These are phyloP conservation scores for Zygosaccharomyces lentus DNA, from an alignment of 805 yeast genomes.

Conservation along the genomic window DNA sequence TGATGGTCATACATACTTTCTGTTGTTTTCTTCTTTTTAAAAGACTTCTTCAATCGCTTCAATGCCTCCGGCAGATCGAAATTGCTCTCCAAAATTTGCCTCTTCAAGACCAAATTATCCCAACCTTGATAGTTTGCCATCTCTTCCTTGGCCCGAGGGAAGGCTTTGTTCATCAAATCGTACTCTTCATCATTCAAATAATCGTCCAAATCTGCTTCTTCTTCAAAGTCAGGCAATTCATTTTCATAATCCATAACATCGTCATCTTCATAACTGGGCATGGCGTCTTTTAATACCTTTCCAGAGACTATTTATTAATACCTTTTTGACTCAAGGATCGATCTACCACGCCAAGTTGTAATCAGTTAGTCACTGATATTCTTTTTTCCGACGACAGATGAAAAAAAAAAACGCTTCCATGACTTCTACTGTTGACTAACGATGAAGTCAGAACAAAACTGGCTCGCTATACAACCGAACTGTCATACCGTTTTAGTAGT, in stretches of 20 bases:
- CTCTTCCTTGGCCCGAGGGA: slow-evolving; percentile 42
- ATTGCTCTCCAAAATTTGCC: slow-evolving; percentile 49
- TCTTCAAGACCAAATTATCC: slow-evolving; percentile 44
- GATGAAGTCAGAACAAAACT: slow-evolving; percentile 2
- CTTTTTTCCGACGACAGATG: not conserved
- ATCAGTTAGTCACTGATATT: not conserved
- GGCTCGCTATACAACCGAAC: not conserved
- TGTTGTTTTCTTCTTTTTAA: slow-evolving; percentile 26
- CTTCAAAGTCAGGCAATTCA: slow-evolving; percentile 33
- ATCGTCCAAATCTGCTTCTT: slow-evolving; percentile 39
- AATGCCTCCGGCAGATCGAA: slow-evolving; percentile 46
- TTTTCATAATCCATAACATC: slow-evolving; percentile 29
- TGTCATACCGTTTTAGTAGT: not conserved
- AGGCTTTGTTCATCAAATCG: slow-evolving; percentile 40
- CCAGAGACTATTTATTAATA: not conserved
- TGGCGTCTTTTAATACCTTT: slow-evolving; percentile 2
- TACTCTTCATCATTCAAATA: slow-evolving; percentile 37
- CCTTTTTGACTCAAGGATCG: not conserved
- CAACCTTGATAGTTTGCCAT: slow-evolving; percentile 42
- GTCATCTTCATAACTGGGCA: slow-evolving; percentile 23
- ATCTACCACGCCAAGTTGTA: too few species aligned
- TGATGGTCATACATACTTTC: slow-evolving; percentile 44
- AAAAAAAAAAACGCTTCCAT: slow-evolving; percentile 1
- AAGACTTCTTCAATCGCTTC: slow-evolving; percentile 35
- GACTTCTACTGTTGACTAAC: slow-evolving; percentile 2